phyloP scores from a whole-genome alignment of 768 basidiomycete species.

The Postia placenta region DNA sequence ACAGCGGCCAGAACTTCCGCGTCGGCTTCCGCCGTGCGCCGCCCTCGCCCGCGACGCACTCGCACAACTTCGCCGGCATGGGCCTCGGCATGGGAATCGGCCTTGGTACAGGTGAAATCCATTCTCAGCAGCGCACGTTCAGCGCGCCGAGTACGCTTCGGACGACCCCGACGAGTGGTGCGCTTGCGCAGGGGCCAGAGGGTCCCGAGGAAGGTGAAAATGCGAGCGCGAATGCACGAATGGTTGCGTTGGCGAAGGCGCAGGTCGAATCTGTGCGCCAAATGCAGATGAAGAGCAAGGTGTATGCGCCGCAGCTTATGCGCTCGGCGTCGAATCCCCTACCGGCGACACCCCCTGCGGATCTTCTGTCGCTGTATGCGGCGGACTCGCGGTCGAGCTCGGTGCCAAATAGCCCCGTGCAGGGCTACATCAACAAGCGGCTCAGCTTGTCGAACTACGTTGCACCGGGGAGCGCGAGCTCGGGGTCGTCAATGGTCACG shows the following conservation, averaged over 20 bases:
- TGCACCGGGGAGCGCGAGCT: constrained; percentile 26
- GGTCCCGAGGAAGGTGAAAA: not conserved
- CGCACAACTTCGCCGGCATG: constrained; percentile 6
- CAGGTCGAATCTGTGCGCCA: constrained; percentile 4
- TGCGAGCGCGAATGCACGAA: not conserved
- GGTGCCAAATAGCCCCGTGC: constrained; percentile 9
- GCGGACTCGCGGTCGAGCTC: not conserved
- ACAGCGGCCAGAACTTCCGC: constrained; percentile 69
- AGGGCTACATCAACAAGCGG: constrained; percentile 18
- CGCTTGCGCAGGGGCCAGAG: not conserved
- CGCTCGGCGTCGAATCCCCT: not conserved
- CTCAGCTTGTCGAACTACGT: constrained; percentile 47
- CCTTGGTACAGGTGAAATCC: not conserved
- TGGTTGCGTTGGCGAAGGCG: constrained; percentile 5
- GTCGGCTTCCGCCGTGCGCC: constrained; percentile 49
- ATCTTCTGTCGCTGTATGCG: not conserved
- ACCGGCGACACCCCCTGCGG: not conserved
- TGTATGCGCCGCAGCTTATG: constrained; percentile 1
- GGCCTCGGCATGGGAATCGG: constrained; percentile 1
- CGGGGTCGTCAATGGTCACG: constrained; percentile 13
- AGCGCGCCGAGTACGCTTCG: constrained; percentile 23
- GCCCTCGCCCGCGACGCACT: constrained; percentile 11
- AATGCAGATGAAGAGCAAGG: not conserved
- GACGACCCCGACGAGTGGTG: constrained; percentile 21
- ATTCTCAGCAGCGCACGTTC: constrained; percentile 25